Evolutionary conservation across 495 filamentous ascomycete species (phyloP).

Genomic region (Barbatosphaeria neglecta): DNA sequence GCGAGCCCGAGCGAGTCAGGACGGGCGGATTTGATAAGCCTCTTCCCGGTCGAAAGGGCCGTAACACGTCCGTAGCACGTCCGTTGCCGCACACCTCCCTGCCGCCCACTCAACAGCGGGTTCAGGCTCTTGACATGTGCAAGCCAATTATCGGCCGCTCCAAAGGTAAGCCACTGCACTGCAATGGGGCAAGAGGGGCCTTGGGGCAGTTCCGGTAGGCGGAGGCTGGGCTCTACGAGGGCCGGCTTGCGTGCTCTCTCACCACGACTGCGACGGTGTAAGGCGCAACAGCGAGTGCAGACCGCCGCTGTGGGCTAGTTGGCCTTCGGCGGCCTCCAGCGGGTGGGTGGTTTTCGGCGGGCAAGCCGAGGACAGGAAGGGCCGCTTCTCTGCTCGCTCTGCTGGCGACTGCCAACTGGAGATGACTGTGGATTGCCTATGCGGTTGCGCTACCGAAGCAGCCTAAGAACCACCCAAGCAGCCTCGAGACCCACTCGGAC

Average conservation of each 20-base stretch:
- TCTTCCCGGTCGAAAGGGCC: background rate
- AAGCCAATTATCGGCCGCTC: slow-evolving; percentile 16
- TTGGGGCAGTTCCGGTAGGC: slow-evolving; percentile 11
- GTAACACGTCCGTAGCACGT: slow-evolving; percentile 1
- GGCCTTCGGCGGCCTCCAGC: no score
- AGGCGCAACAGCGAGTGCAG: no score
- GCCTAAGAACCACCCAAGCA: no score
- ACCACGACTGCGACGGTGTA: no score
- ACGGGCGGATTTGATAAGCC: slow-evolving; percentile 16
- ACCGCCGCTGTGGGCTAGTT: no score
- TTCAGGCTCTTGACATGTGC: slow-evolving; percentile 16
- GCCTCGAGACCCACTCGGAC: background rate
- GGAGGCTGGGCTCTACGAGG: slow-evolving; percentile 2
- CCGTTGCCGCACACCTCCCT: slow-evolving; percentile 8
- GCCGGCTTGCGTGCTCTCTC: background rate
- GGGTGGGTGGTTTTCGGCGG: no score
- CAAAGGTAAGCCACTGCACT: slow-evolving; percentile 15
- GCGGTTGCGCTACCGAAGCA: background rate
- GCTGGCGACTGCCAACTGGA: no score
- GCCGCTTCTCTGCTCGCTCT: no score
- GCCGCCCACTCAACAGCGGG: slow-evolving; percentile 5
- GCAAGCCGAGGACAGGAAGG: no score
- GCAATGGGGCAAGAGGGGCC: slow-evolving; percentile 4
- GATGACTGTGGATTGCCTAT: no score
- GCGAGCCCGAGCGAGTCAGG: slow-evolving; percentile 20